These are phyloP conservation scores for Scedosporium apiospermum DNA, from an alignment of 2,329 filamentous ascomycete species.

Conservation along the genomic window DNA sequence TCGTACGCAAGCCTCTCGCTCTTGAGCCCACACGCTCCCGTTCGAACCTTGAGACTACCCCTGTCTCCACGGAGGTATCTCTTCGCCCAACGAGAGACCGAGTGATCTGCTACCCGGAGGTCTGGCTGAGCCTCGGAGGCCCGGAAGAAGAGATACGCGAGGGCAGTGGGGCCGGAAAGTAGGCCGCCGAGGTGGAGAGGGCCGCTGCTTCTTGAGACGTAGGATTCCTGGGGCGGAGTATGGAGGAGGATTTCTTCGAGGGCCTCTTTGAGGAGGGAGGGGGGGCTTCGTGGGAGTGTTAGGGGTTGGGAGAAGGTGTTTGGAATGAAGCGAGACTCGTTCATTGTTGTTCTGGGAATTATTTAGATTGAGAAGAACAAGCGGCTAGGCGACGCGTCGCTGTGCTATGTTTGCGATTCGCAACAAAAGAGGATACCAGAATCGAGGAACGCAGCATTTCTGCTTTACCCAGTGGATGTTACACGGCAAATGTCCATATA, in stretches of 20 bases:
- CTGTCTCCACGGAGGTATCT: conserved; percentile 34
- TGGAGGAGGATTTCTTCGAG: conserved; percentile 26
- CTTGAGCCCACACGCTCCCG: conserved; percentile 36
- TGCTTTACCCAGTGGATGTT: background rate
- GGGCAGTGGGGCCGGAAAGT: conserved; percentile 42
- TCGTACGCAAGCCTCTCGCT: conserved; percentile 37
- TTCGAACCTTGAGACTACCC: conserved; percentile 24
- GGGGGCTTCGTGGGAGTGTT: conserved; percentile 16
- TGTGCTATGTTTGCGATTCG: background rate
- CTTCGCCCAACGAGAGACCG: conserved; percentile 33
- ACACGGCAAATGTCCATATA: background rate
- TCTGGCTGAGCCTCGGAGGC: conserved; percentile 34
- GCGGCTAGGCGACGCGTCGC: background rate
- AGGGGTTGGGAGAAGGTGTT: conserved; percentile 21
- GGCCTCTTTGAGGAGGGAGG: conserved; percentile 20
- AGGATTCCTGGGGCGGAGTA: conserved; percentile 25
- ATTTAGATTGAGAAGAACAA: too few relatives aligned
- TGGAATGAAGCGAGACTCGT: conserved; percentile 18
- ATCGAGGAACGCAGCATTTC: too few relatives aligned
- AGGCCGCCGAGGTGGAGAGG: conserved; percentile 27
- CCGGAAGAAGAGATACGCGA: conserved; percentile 46
- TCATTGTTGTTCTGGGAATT: background rate
- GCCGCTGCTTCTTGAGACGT: conserved; percentile 13
- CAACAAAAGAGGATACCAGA: too few relatives aligned
- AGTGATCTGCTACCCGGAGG: conserved; percentile 30